Percentiles rank a stretch among this genome's conserved stretches.
phyloP scores from a whole-genome alignment of 2,329 filamentous ascomycete genomes.

The Colletotrichum costaricense region DNA sequence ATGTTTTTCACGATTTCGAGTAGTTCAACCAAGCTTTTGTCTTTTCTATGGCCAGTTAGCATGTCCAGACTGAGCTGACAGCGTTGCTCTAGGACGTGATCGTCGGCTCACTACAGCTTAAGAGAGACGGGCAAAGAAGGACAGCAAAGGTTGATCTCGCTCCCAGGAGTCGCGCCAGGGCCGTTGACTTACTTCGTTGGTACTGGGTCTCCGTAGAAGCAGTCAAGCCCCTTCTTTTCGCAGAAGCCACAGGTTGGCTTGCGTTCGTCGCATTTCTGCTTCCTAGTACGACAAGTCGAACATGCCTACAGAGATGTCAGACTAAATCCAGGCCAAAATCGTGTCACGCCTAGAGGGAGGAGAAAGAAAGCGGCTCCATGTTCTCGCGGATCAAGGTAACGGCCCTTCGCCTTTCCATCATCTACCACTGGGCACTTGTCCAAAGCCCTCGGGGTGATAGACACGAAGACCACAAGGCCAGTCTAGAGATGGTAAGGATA shows the following conservation, averaged over 20 bases:
- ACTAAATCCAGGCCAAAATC: neutral
- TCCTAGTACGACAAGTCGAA: conserved; percentile 69
- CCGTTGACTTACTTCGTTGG: conserved; percentile 68
- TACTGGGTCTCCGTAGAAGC: conserved; percentile 69
- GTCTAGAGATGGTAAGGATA: neutral
- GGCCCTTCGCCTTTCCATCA: neutral
- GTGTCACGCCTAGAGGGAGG: neutral
- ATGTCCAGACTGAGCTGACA: neutral
- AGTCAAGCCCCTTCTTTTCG: conserved; percentile 52
- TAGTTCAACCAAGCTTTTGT: conserved; percentile 71
- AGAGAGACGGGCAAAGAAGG: neutral
- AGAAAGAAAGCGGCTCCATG: too few relatives aligned
- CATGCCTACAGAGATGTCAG: conserved; percentile 55
- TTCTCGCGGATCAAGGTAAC: neutral
- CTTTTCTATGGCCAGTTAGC: conserved; percentile 58
- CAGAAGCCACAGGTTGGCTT: conserved; percentile 70
- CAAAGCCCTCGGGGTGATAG: neutral
- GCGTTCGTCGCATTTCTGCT: conserved; percentile 73
- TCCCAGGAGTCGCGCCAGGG: neutral
- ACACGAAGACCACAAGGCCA: neutral
- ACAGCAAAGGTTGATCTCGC: neutral
- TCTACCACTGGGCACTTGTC: neutral
- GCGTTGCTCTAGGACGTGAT: conserved; percentile 18
- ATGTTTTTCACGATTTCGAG: conserved; percentile 65
- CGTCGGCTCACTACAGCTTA: neutral